Conservation (phyloP, 2,329 filamentous ascomycete genomes). For the Xylaria sp. region DNA sequence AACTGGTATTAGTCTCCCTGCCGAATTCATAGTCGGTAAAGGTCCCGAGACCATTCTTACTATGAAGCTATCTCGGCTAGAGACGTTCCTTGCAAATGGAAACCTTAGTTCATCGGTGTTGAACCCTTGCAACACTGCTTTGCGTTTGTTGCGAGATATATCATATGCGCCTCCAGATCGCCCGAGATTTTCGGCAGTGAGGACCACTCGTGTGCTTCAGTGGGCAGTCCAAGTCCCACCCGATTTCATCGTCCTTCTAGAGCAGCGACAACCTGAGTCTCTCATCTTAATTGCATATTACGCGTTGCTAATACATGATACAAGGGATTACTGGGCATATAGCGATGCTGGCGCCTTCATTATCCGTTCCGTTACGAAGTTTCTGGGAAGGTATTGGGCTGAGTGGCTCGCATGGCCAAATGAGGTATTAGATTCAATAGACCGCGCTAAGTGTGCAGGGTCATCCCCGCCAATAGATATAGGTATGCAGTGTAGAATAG, state of each 20-base stretch:
- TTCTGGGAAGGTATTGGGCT: conserved; percentile 42
- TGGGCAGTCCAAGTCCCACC: conserved; percentile 36
- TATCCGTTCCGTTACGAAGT: conserved; percentile 36
- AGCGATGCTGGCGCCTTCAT: conserved; percentile 41
- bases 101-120: conserved; percentile 1
- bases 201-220: conserved; percentile 25
- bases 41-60: conserved; percentile 17
- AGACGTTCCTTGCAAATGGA: conserved; percentile 5
- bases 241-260: conserved; percentile 49
- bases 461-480: conserved; percentile 7
- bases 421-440: conserved; percentile 23
- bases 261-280: conserved; percentile 53
- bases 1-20: conserved; percentile 14
- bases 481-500: conserved; percentile 2
- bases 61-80: conserved; percentile 12
- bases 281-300: conserved; percentile 57
- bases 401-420: conserved; percentile 45
- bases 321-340: conserved; percentile 51
- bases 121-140: conserved; percentile 18
- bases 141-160: conserved; percentile 5
- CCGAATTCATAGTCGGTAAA: background rate
- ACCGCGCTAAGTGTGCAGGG: background rate
- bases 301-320: conserved; percentile 52
- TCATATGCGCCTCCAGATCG: background rate
- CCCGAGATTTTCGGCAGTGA: background rate